A percentile compares a stretch with the other conserved stretches of the same genome.
These are phyloP conservation scores for Passalora sequoiae DNA, from an alignment of 2,329 filamentous ascomycete genomes.

Conservation along the genomic window DNA sequence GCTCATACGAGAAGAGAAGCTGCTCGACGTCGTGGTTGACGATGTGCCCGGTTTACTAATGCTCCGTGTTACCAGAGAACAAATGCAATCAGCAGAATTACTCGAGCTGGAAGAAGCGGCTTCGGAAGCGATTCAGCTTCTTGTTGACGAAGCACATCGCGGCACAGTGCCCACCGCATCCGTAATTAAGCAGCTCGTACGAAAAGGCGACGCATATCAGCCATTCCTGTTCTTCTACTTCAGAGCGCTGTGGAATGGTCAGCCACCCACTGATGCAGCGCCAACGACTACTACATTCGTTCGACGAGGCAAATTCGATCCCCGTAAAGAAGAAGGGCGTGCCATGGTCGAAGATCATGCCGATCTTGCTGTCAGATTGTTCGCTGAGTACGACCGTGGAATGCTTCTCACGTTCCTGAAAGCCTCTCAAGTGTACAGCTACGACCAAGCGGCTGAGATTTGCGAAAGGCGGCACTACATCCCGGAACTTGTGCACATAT, in stretches of 20 bases:
- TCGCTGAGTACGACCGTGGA: slow-evolving; percentile 73
- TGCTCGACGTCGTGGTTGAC: slow-evolving; percentile 83
- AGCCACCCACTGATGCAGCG: slow-evolving; percentile 3
- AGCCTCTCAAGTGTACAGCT: slow-evolving; percentile 74
- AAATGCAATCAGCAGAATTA: slow-evolving; percentile 59
- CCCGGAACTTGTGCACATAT: slow-evolving; percentile 88
- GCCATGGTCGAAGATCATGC: slow-evolving; percentile 75
- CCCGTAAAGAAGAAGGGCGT: slow-evolving; percentile 50
- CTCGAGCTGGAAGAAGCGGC: slow-evolving; percentile 73
- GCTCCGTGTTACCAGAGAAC: slow-evolving; percentile 71
- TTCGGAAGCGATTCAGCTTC: slow-evolving; percentile 73
- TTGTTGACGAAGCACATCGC: slow-evolving; percentile 86
- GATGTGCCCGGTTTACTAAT: slow-evolving; percentile 86
- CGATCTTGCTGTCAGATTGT: slow-evolving; percentile 79
- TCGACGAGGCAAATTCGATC: slow-evolving; percentile 24
- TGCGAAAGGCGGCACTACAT: slow-evolving; percentile 79
- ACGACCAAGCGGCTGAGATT: slow-evolving; percentile 69
- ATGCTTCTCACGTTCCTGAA: slow-evolving; percentile 84
- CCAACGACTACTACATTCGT: background rate
- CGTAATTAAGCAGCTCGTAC: slow-evolving; percentile 72
- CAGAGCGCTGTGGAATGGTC: slow-evolving; percentile 66
- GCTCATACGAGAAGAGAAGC: slow-evolving; percentile 78
- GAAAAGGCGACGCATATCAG: slow-evolving; percentile 53
- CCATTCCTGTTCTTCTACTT: slow-evolving; percentile 91
- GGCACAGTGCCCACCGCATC: slow-evolving; percentile 73